phyloP scores from a whole-genome alignment of 768 basidiomycete species.

The Podaxis sp. region DNA sequence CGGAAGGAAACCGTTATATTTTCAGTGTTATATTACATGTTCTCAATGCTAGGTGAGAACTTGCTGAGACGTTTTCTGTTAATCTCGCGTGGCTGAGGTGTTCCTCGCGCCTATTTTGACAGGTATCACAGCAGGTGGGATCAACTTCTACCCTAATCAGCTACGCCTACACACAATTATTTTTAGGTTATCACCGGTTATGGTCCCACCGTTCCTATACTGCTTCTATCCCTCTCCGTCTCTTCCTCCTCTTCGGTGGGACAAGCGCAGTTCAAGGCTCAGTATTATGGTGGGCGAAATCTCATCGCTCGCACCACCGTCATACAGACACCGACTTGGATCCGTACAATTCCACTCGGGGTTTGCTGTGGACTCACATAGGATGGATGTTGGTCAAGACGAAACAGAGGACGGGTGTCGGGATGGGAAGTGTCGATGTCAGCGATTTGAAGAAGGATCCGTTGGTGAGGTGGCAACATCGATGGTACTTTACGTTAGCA shows the following conservation, averaged over 20 bases:
- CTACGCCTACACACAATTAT: not conserved
- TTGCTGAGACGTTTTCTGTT: not conserved
- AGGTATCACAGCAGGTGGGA: slow-evolving; percentile 49
- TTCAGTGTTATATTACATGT: slow-evolving; percentile 69
- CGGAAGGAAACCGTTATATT: slow-evolving; percentile 54
- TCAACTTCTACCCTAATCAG: slow-evolving; percentile 1
- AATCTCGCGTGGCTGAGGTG: slow-evolving; percentile 6
- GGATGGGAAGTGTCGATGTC: slow-evolving; percentile 55
- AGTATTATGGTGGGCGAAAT: slow-evolving; percentile 83
- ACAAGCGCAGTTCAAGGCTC: slow-evolving; percentile 85
- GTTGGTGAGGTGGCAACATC: slow-evolving; percentile 76
- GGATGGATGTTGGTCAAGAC: slow-evolving; percentile 86
- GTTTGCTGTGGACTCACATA: slow-evolving; percentile 74
- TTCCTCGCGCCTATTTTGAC: not conserved
- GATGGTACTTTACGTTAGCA: slow-evolving; percentile 60
- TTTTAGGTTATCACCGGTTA: slow-evolving; percentile 71
- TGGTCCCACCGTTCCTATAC: slow-evolving; percentile 87
- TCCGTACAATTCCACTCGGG: slow-evolving; percentile 78
- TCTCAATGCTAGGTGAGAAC: slow-evolving; percentile 75
- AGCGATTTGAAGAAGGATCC: slow-evolving; percentile 68
- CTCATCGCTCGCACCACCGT: slow-evolving; percentile 80
- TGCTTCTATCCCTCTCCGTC: slow-evolving; percentile 65
- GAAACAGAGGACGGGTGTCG: slow-evolving; percentile 45
- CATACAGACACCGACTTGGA: slow-evolving; percentile 85
- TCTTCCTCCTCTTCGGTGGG: slow-evolving; percentile 67